Evolutionary conservation across 2,329 filamentous ascomycete species (phyloP).

Genomic region (Didymosphaeria variabile): DNA sequence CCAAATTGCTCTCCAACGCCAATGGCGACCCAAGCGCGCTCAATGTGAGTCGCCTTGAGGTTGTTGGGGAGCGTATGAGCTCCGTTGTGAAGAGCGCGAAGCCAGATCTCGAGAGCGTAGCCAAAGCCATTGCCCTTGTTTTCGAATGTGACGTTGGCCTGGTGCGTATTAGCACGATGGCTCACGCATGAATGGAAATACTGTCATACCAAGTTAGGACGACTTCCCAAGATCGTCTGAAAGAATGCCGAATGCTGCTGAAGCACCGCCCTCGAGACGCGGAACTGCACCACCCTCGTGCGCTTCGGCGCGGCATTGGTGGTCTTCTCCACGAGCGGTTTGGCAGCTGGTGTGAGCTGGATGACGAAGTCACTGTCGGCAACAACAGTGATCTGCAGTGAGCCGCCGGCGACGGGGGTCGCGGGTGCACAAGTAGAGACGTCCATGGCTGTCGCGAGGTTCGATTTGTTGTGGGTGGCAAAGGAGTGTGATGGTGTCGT

Average conservation of each 20-base stretch:
- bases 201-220: slow-evolving; percentile 20
- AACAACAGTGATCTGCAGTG: slow-evolving; percentile 19
- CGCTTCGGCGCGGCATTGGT: slow-evolving; percentile 12
- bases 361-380: slow-evolving; percentile 23
- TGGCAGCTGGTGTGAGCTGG: slow-evolving; percentile 21
- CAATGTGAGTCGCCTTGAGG: slow-evolving; percentile 21
- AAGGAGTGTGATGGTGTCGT: slow-evolving; percentile 10
- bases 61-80: slow-evolving; percentile 17
- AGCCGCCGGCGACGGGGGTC: slow-evolving; percentile 12
- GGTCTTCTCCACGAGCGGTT: slow-evolving; percentile 17
- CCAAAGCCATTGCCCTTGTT: slow-evolving; percentile 21
- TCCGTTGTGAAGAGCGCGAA: slow-evolving; percentile 23
- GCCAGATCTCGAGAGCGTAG: slow-evolving; percentile 27
- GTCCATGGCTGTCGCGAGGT: slow-evolving; percentile 7
- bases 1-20: slow-evolving; percentile 23
- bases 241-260: slow-evolving; percentile 21
- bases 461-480: neutral
- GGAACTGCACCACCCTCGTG: slow-evolving; percentile 21
- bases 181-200: neutral
- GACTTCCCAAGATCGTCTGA: slow-evolving; percentile 14
- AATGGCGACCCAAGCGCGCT: slow-evolving; percentile 26
- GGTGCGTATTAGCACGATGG: slow-evolving; percentile 5
- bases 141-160: slow-evolving; percentile 23
- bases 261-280: slow-evolving; percentile 19
- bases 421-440: slow-evolving; percentile 11